Conservation (phyloP, 179 eudicot genomes). For the Spinacia oleracea region DNA sequence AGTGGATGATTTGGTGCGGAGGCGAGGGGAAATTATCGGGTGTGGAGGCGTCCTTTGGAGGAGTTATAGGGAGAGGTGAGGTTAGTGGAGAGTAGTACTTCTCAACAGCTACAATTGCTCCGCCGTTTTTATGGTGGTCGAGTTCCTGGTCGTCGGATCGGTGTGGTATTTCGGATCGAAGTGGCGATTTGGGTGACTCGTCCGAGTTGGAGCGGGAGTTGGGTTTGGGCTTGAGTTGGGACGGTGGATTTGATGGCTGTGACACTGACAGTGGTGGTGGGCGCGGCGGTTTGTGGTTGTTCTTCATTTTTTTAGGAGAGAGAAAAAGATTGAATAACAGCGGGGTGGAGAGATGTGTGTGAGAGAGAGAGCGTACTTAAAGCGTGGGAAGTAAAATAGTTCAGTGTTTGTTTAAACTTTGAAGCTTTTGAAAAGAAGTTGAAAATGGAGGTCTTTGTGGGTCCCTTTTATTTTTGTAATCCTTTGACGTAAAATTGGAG, state of each 20-base stretch:
- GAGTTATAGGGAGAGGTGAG: conserved; percentile 43
- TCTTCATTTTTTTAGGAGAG: conserved; percentile 5
- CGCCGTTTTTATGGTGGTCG: conserved; percentile 17
- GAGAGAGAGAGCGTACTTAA: background rate
- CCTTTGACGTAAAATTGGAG: too few species aligned
- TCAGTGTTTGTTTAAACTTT: background rate
- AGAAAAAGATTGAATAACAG: background rate
- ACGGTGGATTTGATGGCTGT: conserved; percentile 16
- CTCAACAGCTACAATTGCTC: conserved; percentile 40
- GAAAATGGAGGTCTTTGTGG: conserved; percentile 1
- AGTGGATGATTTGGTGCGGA: conserved; percentile 33
- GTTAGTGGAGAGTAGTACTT: conserved; percentile 53
- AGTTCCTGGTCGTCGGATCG: conserved; percentile 52
- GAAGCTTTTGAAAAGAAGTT: conserved; percentile 23
- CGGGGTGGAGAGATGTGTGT: background rate
- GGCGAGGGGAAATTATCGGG: conserved; percentile 22
- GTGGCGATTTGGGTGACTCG: conserved; percentile 55
- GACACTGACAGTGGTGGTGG: conserved; percentile 21
- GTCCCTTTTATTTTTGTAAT: background rate
- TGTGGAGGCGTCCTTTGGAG: conserved; percentile 26
- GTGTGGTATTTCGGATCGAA: conserved; percentile 58
- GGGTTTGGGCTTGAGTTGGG: conserved; percentile 20
- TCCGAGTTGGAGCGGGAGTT: background rate
- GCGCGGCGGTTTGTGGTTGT: conserved; percentile 23
- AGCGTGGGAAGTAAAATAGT: background rate